These are phyloP conservation scores for Hemileia vastatrix DNA, from an alignment of 1,284 basidiomycete species.

Conservation along the genomic window DNA sequence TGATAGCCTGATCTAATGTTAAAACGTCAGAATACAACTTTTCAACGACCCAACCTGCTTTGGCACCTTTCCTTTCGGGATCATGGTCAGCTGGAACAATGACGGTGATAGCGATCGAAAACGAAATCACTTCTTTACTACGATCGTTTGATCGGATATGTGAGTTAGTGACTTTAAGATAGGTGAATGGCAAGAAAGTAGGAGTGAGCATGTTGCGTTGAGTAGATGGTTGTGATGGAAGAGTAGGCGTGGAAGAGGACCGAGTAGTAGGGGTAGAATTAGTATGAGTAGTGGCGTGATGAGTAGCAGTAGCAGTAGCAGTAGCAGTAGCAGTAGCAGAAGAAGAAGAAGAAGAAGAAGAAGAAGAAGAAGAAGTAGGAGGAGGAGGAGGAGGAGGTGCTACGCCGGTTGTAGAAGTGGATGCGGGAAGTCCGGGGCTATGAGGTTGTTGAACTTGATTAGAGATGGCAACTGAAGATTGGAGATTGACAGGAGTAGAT, in stretches of 20 bases:
- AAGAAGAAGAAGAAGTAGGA: background rate
- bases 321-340: background rate
- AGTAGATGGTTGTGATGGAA: slow-evolving; percentile 11
- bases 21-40: slow-evolving; percentile 88
- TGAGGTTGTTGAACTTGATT: too few species aligned
- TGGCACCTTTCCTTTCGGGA: slow-evolving; percentile 47
- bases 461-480: too few species aligned
- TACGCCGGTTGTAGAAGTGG: too few species aligned
- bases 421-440: too few species aligned
- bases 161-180: slow-evolving; percentile 48
- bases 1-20: slow-evolving; percentile 58
- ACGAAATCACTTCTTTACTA: slow-evolving; percentile 74
- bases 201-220: slow-evolving; percentile 34
- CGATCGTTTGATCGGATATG: slow-evolving; percentile 73
- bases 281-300: too few species aligned
- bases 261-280: background rate
- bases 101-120: slow-evolving; percentile 53
- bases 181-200: slow-evolving; percentile 30
- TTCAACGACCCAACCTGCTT: slow-evolving; percentile 73
- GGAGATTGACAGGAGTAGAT: too few species aligned
- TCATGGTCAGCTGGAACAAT: slow-evolving; percentile 46
- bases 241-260: background rate
- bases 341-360: too few species aligned
- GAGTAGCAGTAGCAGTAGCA: background rate
- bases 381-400: background rate